Evolutionary conservation across 495 filamentous ascomycete species (phyloP), one percentile per base, ranked within the genome.

Genomic region (Neurospora sp.): DNA sequence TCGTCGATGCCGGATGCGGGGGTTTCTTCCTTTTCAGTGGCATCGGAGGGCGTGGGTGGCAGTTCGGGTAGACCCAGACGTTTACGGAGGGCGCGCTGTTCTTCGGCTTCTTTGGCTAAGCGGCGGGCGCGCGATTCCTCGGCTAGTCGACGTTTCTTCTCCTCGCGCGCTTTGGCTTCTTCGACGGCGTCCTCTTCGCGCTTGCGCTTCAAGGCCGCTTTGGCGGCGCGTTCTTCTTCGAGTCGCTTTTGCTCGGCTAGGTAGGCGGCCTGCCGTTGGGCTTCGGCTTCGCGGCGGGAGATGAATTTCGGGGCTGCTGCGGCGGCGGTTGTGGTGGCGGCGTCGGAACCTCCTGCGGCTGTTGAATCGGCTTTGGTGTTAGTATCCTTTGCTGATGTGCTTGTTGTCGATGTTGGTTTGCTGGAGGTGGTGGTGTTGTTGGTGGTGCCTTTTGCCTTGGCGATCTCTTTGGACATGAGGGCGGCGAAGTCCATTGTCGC

Each of bases 401-500:
- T 70, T 35, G 76, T 42, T 9, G 80, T 73, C 68, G 81, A 35
- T 53, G 42, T 73, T 4, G 74, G 69, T 17, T 72, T 68, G 42
- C 42, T 44, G 42, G 42, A 44, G 42, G 42, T n/a, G 42, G 42
- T 44, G 40, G 39, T 37, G 3, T 40, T 20, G 69, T 65, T 71
- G 20, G 73, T 17, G 59, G 59, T 14, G 73, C 84, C 79, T 81
- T 92, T 92, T 74, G 89, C 84, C 79, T 96, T 93, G 76, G 92
- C 87, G 80, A 98, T 96, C 81, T 97, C 92, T 73, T 91, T 89
- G 76, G 91, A 89, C 92, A 99, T 95, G 48, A 99, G 85, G 10
- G 93, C 86, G 68, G 93, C 93, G 86, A 99, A 98, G 81, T 99
- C 94, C 96, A 99, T 99, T 44, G 59, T 78, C 78, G 84, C 78